Base-by-base conservation (phyloP, 1,139 yeast species). In the Zygosaccharomyces sapae region DNA sequence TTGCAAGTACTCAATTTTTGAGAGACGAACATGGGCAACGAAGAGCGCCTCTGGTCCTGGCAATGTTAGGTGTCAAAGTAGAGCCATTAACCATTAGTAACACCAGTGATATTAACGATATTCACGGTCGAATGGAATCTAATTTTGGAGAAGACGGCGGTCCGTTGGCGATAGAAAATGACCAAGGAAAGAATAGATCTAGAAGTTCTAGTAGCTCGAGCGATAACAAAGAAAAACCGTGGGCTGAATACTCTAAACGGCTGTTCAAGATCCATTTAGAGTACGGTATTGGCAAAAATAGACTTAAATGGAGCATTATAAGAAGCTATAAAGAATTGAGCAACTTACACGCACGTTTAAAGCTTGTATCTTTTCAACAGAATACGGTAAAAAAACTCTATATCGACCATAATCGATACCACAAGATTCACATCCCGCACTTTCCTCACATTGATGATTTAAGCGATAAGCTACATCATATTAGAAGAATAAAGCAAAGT, bases 231-330 rank as follows among this genome's bases (percentile, higher is more conserved):
- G 54, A 48, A 20, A 37, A 37, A 12, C 31, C 40, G n/a, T 37
- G 31, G 31, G 40, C 31, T 12, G 54, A 54, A 33, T 50, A 53
- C 36, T 46, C 57, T 49, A 77, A 72, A 45, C 45, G 50, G n/a
- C 30, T 49, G 12, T 88, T 77, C 57, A 74, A 77, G 51, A 70
- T 92, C 19, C 86, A 84, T 48, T 70, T 92, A 47, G 96, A 89
- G 61, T 92, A 92, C 61, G 98, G 97, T 2, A 81, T 89, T 16
- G 96, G 96, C 0, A 79, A 81, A 3, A 80, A 84, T 47, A 70
- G 92, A 49, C 72, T 89, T 58, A 77, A 79, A 54, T 94, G 99
- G 98, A 72, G 83, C 1, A 79, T 94, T 5, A 75, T 80, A 35
- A 84, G 84, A 56, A 85, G 81, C 19, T 79, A 83, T 43, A 79